Base-by-base conservation (phyloP, 345 rosid species). In the Populus tremula region DNA sequence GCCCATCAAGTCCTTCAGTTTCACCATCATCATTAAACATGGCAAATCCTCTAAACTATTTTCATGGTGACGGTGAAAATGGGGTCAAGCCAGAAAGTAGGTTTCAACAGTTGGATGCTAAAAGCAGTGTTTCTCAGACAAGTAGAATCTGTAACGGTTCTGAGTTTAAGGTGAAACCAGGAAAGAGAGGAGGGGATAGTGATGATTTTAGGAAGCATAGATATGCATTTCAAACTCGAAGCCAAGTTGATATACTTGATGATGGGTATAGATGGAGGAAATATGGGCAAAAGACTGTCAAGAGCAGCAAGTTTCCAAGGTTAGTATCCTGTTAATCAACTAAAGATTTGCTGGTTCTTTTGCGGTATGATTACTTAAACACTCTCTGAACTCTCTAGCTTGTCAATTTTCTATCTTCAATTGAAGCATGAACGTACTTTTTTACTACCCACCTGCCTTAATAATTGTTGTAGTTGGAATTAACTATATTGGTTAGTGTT, bases 191-290 rank as follows among this genome's bases (percentile, higher is more conserved):
- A 25, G 82, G 68, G 73, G 66, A 73, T 2, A 68, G 35, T 2
- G 78, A 68, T 69, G 79, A 36, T 56, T 67, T 3, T 33, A 83
- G n/a, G 71, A 87, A 72, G 78, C 90, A 82, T 36, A 83, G 81
- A 70, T 83, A 43, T 68, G 90, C 90, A 29, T 87, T 87, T 76
- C 82, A 87, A 74, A 87, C 90, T 18, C 83, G 82, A 41, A 87
- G 87, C 56, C 84, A 75, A 35, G 81, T 87, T 79, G 90, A 87
- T 50, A 82, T 87, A 54, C 84, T 87, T 8, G 90, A 87, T 80
- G 88, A 87, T 82, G 88, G 90, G 1, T 87, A 87, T 78, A 74
- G 89, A 49, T 87, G 89, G 87, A 85, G 89, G 79, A 85, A 87
- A 79, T 83, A 87, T 74, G 90, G 90, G 1, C 90, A 87, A 41